These are phyloP conservation scores for Edaphochlamys debaryana DNA, from an alignment of 139 green algal genomes.

Conservation along the genomic window DNA sequence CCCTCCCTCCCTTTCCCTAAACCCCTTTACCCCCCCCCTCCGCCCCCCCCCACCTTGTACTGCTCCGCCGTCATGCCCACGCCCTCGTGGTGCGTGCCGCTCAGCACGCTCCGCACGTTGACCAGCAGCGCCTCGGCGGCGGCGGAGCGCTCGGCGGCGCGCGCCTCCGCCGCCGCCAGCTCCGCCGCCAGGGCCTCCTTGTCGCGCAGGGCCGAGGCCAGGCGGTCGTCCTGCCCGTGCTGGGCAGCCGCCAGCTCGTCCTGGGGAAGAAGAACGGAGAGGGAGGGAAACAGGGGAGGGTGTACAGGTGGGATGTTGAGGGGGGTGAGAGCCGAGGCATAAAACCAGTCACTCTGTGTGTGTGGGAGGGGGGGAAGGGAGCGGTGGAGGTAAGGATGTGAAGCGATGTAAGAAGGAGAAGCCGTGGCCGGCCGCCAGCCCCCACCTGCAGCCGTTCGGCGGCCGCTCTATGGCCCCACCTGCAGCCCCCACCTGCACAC, in stretches of 20 bases:
- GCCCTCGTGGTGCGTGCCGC: slow-evolving; percentile 42
- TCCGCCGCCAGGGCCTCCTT: neutral
- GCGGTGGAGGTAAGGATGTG: too few species aligned
- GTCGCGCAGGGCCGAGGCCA: slow-evolving; percentile 28
- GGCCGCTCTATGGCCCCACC: too few species aligned
- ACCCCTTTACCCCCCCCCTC: too few species aligned
- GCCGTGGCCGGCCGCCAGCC: too few species aligned
- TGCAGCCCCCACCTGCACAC: too few species aligned
- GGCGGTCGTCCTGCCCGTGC: slow-evolving; percentile 10
- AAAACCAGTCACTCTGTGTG: too few species aligned
- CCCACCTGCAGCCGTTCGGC: too few species aligned
- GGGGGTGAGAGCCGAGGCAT: too few species aligned
- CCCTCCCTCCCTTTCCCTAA: too few species aligned
- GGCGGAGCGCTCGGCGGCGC: neutral
- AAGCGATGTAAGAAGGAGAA: too few species aligned
- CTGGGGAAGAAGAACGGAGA: neutral
- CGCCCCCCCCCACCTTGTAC: slow-evolving; percentile 14
- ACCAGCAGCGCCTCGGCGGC: slow-evolving; percentile 29
- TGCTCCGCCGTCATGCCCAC: slow-evolving; percentile 43
- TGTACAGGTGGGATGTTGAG: too few species aligned
- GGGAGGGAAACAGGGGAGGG: neutral
- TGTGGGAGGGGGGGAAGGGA: too few species aligned
- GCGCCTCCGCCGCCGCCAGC: slow-evolving; percentile 27
- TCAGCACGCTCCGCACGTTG: slow-evolving; percentile 36
- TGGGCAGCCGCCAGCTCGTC: slow-evolving; percentile 3